Conservation (phyloP, 495 filamentous ascomycete species). For the Aspergillus nanangensis region DNA sequence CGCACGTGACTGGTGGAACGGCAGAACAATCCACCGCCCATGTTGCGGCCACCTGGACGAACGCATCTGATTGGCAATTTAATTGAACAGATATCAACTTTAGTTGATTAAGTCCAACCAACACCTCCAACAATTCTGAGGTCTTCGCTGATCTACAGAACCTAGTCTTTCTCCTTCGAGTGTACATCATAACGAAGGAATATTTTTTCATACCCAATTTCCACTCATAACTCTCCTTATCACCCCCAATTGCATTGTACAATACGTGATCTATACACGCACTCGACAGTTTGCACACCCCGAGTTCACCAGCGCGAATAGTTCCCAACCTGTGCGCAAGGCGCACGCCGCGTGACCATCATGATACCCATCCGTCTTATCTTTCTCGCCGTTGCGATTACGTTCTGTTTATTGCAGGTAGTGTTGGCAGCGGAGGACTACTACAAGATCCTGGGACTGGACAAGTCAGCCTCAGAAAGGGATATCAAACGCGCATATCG, state of each 20-base stretch:
- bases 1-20: slow-evolving; percentile 1
- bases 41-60: slow-evolving; percentile 4
- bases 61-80: not conserved
- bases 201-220: no score
- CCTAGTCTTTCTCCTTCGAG: not conserved
- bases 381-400: slow-evolving; percentile 14
- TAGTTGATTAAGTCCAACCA: not conserved
- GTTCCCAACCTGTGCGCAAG: not conserved
- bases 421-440: slow-evolving; percentile 73
- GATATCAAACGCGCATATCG: slow-evolving; percentile 98
- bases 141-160: slow-evolving; percentile 1
- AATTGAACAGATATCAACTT: not conserved
- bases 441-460: slow-evolving; percentile 86
- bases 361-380: slow-evolving; percentile 18
- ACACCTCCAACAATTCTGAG: not conserved
- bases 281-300: no score
- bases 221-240: no score
- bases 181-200: not conserved
- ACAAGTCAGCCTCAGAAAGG: slow-evolving; percentile 75
- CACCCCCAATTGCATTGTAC: no score
- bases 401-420: slow-evolving; percentile 43
- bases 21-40: not conserved
- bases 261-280: no score
- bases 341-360: not conserved
- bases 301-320: no score